Conservation (phyloP, 179 eudicot species). For the Beta macrorhiza region DNA sequence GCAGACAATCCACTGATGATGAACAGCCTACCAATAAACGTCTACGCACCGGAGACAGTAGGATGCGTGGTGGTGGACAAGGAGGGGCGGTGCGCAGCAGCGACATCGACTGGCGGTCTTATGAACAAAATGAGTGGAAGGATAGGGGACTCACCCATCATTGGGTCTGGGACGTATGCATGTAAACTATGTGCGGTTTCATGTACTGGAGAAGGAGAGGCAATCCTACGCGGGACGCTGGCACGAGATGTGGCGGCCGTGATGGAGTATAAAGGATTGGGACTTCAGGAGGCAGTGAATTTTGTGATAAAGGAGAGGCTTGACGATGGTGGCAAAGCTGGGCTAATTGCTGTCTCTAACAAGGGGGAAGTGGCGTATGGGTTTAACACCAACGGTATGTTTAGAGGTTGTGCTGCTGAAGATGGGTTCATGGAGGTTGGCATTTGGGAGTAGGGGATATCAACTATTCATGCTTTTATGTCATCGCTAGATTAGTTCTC, state of each 20-base stretch:
- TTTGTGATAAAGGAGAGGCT: conserved; percentile 65
- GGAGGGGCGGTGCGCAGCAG: conserved; percentile 75
- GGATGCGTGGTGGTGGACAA: conserved; percentile 82
- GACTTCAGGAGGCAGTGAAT: conserved; percentile 79
- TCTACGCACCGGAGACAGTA: conserved; percentile 84
- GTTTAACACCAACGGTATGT: conserved; percentile 71
- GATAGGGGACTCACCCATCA: conserved; percentile 78
- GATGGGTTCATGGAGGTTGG: conserved; percentile 82
- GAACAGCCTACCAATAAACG: conserved; percentile 73
- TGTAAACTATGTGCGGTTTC: conserved; percentile 70
- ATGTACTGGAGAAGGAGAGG: conserved; percentile 91
- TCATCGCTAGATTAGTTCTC: no score
- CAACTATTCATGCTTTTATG: not conserved
- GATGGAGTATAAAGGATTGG: conserved; percentile 81
- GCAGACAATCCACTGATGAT: conserved; percentile 49
- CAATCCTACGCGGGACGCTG: conserved; percentile 68
- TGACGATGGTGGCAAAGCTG: conserved; percentile 79
- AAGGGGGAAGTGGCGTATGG: conserved; percentile 77
- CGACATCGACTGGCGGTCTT: conserved; percentile 85
- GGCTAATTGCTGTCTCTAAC: conserved; percentile 69
- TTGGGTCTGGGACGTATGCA: conserved; percentile 87
- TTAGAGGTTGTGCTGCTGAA: conserved; percentile 74
- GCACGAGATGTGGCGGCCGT: conserved; percentile 87
- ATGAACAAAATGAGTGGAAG: conserved; percentile 81
- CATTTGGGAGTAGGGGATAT: conserved; percentile 46